phyloP scores from a whole-genome alignment of 148 eudicot genomes.

The Salicornia ramosissima region DNA sequence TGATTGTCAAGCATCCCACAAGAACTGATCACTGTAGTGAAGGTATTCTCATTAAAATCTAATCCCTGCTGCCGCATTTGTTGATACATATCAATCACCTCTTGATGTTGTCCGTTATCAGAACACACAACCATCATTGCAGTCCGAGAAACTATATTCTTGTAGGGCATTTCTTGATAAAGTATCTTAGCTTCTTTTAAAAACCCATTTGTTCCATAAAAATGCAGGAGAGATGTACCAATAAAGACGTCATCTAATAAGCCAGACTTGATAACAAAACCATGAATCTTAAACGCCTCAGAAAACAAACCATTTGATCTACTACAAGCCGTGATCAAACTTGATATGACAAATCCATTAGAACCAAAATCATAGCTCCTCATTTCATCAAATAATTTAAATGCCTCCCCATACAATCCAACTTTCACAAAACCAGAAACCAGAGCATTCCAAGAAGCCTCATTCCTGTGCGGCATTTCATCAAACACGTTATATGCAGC shows the following conservation, averaged over 20 bases:
- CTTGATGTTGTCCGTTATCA: constrained; percentile 29
- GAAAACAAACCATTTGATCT: constrained; percentile 45
- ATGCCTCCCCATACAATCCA: constrained; percentile 40
- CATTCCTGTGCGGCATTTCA: constrained; percentile 60
- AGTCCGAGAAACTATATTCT: constrained; percentile 72
- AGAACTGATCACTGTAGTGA: constrained; percentile 48
- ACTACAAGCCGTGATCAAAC: constrained; percentile 56
- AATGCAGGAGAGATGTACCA: constrained; percentile 54
- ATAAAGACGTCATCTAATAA: constrained; percentile 49
- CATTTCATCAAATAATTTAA: constrained; percentile 47
- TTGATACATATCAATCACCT: constrained; percentile 40
- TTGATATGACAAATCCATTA: constrained; percentile 52
- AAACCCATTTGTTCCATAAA: constrained; percentile 56
- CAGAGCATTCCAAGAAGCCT: constrained; percentile 71
- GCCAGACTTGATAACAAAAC: constrained; percentile 50
- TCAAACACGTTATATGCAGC: constrained; percentile 56
- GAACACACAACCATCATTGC: constrained; percentile 60
- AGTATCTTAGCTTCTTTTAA: constrained; percentile 34
- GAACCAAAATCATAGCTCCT: constrained; percentile 29
- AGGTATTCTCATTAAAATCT: constrained; percentile 50
- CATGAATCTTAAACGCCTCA: constrained; percentile 57
- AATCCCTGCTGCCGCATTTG: constrained; percentile 45
- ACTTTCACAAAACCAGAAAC: constrained; percentile 52
- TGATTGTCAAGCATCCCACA: constrained; percentile 61
- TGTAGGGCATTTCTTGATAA: constrained; percentile 57